phyloP scores from a whole-genome alignment of 768 basidiomycete genomes.

The Rhizopogon sp. region DNA sequence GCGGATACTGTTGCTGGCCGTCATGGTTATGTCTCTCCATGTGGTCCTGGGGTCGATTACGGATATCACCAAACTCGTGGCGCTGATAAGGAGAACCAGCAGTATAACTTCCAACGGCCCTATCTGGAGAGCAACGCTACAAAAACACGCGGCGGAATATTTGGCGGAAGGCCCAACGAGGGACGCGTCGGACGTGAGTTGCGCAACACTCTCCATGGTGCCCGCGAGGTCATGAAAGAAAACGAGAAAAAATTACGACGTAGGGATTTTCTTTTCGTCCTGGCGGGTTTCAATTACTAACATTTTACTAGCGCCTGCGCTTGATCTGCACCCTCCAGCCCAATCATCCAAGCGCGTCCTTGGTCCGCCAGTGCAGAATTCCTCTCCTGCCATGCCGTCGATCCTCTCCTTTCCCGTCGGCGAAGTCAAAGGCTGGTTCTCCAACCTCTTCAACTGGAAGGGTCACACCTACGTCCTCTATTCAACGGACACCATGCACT shows the following conservation, averaged over 20 bases:
- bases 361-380: slow-evolving; percentile 44
- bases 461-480: slow-evolving; percentile 50
- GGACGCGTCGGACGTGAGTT: slow-evolving; percentile 41
- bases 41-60: slow-evolving; percentile 7
- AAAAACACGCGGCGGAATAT: slow-evolving; percentile 25
- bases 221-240: slow-evolving; percentile 36
- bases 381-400: slow-evolving; percentile 29
- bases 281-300: neutral
- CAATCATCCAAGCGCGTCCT: slow-evolving; percentile 44
- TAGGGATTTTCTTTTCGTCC: slow-evolving; percentile 30
- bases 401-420: slow-evolving; percentile 69
- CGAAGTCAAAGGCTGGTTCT: slow-evolving; percentile 92
- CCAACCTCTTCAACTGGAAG: slow-evolving; percentile 93
- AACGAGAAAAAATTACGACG: slow-evolving; percentile 54
- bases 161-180: slow-evolving; percentile 25
- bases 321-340: slow-evolving; percentile 42
- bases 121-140: slow-evolving; percentile 14
- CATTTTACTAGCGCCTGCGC: slow-evolving; percentile 41
- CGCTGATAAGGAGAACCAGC: slow-evolving; percentile 37
- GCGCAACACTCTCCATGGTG: slow-evolving; percentile 41
- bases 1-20: neutral
- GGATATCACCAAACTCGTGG: slow-evolving; percentile 7
- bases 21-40: slow-evolving; percentile 6
- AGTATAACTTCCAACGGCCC: slow-evolving; percentile 9
- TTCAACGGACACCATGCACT: slow-evolving; percentile 48